Conservation (phyloP, 352 stramenopile genomes). For the Globisporangium perplexum region DNA sequence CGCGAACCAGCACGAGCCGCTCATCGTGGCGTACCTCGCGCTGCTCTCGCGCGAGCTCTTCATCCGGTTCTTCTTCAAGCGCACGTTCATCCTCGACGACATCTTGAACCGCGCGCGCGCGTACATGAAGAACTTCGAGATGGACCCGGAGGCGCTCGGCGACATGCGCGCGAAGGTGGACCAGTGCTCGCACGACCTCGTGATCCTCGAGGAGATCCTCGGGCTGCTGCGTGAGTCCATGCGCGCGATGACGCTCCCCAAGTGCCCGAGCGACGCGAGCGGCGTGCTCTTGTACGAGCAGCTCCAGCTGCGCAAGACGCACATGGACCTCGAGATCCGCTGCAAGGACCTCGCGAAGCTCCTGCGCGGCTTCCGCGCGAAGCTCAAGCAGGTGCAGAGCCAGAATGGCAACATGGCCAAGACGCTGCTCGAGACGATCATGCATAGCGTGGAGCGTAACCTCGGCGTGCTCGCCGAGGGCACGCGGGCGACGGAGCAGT, state of each 20-base stretch:
- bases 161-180: slow-evolving; percentile 89
- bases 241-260: slow-evolving; percentile 87
- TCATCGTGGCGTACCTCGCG: slow-evolving; percentile 92
- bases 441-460: slow-evolving; percentile 60
- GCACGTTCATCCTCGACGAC: slow-evolving; percentile 95
- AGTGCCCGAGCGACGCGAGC: slow-evolving; percentile 82
- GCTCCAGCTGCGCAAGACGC: slow-evolving; percentile 85
- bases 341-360: slow-evolving; percentile 94
- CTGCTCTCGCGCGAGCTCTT: slow-evolving; percentile 93
- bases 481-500: slow-evolving; percentile 62
- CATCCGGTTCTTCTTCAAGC: slow-evolving; percentile 91
- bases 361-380: slow-evolving; percentile 83
- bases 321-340: slow-evolving; percentile 82
- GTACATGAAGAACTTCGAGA: slow-evolving; percentile 90
- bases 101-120: slow-evolving; percentile 90
- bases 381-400: slow-evolving; percentile 85
- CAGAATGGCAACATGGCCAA: slow-evolving; percentile 80
- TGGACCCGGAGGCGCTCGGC: slow-evolving; percentile 88
- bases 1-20: slow-evolving; percentile 88
- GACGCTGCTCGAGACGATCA: slow-evolving; percentile 53
- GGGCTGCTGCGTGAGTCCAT: slow-evolving; percentile 94
- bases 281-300: slow-evolving; percentile 91
- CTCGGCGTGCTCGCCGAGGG: slow-evolving; percentile 47
- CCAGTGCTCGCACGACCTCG: slow-evolving; percentile 92
- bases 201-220: slow-evolving; percentile 95